These are phyloP conservation scores for Aspergillus novofumigatus DNA, from an alignment of 2,329 filamentous ascomycete genomes.

Conservation along the genomic window DNA sequence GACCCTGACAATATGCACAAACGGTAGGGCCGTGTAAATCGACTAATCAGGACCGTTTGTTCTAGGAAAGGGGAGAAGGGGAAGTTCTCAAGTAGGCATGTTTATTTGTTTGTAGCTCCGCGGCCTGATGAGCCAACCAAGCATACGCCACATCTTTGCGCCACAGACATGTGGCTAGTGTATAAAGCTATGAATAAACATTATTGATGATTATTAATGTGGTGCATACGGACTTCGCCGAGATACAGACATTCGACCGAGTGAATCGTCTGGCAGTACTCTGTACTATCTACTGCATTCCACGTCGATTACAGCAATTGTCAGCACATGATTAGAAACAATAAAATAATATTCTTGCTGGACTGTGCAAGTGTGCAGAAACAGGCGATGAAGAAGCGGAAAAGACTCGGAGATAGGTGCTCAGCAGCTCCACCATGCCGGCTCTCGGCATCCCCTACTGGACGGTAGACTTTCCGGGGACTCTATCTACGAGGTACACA, in stretches of 20 bases:
- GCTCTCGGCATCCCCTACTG: background rate
- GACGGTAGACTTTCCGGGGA: background rate
- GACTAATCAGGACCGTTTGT: background rate
- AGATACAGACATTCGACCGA: background rate
- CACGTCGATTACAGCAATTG: background rate
- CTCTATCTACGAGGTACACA: background rate
- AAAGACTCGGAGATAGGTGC: background rate
- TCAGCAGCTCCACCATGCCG: background rate
- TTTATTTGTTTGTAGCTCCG: background rate
- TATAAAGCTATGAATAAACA: background rate
- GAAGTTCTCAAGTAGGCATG: background rate
- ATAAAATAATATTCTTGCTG: background rate
- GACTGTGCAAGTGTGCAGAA: background rate
- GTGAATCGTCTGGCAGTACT: conserved; percentile 4
- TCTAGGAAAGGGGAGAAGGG: background rate
- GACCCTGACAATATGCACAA: background rate
- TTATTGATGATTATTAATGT: background rate
- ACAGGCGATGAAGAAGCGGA: background rate
- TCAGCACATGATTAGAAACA: background rate
- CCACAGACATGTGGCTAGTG: background rate
- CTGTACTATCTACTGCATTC: conserved; percentile 2
- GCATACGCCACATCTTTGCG: background rate
- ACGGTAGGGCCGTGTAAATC: background rate
- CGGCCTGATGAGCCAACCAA: background rate
- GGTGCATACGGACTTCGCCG: conserved; percentile 4